Evolutionary conservation across 1,284 basidiomycete species (phyloP).

Genomic region (Pholiota adiposa): DNA sequence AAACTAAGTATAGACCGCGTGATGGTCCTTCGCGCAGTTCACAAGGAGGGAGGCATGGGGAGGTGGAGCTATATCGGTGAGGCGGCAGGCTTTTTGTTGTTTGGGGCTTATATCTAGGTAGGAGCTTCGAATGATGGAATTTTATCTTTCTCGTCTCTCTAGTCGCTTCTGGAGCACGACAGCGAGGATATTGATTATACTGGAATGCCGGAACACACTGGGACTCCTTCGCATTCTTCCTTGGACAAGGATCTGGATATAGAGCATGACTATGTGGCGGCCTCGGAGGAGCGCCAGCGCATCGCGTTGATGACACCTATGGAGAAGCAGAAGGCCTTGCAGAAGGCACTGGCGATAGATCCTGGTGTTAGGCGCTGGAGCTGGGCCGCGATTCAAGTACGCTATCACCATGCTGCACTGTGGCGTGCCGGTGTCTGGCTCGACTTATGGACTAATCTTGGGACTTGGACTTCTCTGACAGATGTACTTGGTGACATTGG

Average conservation of each 20-base stretch:
- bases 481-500: conserved; percentile 49
- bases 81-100: not conserved
- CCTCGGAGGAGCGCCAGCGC: not conserved
- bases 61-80: not conserved
- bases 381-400: conserved; percentile 23
- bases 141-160: not conserved
- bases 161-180: not conserved
- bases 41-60: not conserved
- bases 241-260: conserved; percentile 15
- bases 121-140: not conserved
- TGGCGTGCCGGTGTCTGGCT: not conserved
- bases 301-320: conserved; percentile 35
- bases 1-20: not conserved
- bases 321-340: conserved; percentile 48
- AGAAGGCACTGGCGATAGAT: conserved; percentile 49
- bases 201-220: not conserved
- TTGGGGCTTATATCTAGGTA: not conserved
- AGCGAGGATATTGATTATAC: not conserved
- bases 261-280: not conserved
- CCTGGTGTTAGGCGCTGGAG: conserved; percentile 48
- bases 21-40: not conserved
- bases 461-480: conserved; percentile 17
- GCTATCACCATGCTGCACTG: not conserved
- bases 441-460: not conserved
- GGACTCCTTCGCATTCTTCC: conserved; percentile 10